Conservation (phyloP, 805 yeast species). For the Peterozyma xylosa region DNA sequence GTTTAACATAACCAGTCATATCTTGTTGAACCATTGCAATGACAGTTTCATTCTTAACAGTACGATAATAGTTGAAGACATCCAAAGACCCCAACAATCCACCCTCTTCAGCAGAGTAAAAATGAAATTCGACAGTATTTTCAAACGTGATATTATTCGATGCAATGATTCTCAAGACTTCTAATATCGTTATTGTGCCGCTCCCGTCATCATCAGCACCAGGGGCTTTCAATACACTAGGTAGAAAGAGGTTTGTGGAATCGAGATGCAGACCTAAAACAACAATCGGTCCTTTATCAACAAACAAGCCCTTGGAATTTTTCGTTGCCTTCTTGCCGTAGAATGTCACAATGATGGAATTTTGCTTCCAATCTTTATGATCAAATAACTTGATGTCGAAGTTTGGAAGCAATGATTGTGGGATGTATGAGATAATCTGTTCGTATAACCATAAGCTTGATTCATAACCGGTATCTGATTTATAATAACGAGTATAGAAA, state of each 20-base stretch:
- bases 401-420: constrained; percentile 15
- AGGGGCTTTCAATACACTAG: constrained; percentile 65
- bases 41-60: constrained; percentile 39
- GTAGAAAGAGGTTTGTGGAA: constrained; percentile 68
- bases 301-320: constrained; percentile 24
- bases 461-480: constrained; percentile 60
- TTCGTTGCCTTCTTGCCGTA: constrained; percentile 33
- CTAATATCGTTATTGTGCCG: constrained; percentile 75
- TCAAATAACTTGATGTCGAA: constrained; percentile 39
- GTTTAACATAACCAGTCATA: constrained; percentile 76
- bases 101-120: constrained; percentile 93
- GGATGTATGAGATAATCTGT: constrained; percentile 26
- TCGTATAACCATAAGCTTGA: constrained; percentile 65
- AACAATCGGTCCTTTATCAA: constrained; percentile 32
- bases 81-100: constrained; percentile 84
- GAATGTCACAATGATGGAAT: constrained; percentile 61
- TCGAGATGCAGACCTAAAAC: constrained; percentile 90
- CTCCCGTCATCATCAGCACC: constrained; percentile 96
- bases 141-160: constrained; percentile 15
- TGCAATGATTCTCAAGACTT: constrained; percentile 59
- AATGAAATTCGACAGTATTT: constrained; percentile 86
- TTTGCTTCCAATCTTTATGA: constrained; percentile 73
- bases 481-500: constrained; percentile 72
- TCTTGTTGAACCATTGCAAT: constrained; percentile 90
- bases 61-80: constrained; percentile 50